phyloP scores from a whole-genome alignment of 2,329 filamentous ascomycete species.

The Aureobasidium uvarum region DNA sequence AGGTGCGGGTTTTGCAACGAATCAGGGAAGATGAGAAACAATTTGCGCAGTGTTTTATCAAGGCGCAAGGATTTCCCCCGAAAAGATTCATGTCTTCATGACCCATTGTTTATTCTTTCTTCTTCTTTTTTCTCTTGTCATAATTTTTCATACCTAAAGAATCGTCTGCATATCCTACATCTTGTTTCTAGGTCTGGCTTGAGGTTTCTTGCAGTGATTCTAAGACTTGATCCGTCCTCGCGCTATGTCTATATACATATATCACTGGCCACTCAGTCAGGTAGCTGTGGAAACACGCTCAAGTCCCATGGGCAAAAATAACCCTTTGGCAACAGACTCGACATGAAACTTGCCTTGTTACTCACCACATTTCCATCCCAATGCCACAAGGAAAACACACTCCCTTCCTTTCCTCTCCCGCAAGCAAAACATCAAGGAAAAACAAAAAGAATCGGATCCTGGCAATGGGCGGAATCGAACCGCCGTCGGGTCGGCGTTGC shows the following conservation, averaged over 20 bases:
- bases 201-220: no score
- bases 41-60: neutral
- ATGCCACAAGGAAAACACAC: no score
- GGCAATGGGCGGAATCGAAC: constrained; percentile 22
- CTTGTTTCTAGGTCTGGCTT: neutral
- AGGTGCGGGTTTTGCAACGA: neutral
- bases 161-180: neutral
- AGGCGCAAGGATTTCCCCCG: neutral
- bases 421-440: no score
- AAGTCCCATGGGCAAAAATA: no score
- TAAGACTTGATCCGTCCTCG: no score
- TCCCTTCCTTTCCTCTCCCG: neutral
- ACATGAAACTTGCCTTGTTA: neutral
- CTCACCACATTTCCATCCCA: neutral
- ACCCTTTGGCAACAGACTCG: neutral
- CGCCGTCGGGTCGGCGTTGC: constrained; percentile 24
- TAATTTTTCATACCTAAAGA: neutral
- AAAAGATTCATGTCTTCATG: neutral
- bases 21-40: neutral
- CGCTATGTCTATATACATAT: no score
- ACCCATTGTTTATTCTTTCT: neutral
- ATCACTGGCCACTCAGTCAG: no score
- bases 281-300: no score
- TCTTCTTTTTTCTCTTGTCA: neutral
- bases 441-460: constrained; percentile 13